Percentiles rank a stretch among this genome's conserved stretches.
These are phyloP conservation scores for Setaria viridis DNA, from an alignment of 202 grass and related monocot genomes.

Conservation along the genomic window DNA sequence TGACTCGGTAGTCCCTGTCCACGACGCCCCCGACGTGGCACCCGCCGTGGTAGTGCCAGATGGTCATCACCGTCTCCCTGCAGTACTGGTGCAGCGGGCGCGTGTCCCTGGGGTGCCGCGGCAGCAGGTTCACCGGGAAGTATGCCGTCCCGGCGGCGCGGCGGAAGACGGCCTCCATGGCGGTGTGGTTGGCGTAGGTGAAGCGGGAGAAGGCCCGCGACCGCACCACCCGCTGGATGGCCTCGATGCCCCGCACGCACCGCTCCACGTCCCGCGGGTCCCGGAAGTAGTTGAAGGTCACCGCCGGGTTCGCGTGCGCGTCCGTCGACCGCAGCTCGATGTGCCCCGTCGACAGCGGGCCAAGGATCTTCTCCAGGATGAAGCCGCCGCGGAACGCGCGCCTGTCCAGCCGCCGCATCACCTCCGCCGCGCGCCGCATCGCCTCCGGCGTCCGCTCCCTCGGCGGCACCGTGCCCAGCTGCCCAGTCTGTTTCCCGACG, in stretches of 20 bases:
- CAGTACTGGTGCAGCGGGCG: conserved; percentile 71
- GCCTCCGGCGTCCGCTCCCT: conserved; percentile 70
- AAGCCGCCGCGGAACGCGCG: conserved; percentile 75
- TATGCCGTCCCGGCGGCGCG: conserved; percentile 37
- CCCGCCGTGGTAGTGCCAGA: conserved; percentile 85
- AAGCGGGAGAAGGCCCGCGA: conserved; percentile 64
- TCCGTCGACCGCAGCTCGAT: conserved; percentile 58
- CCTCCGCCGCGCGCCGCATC: conserved; percentile 58
- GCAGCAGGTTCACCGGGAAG: conserved; percentile 74
- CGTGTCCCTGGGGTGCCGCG: conserved; percentile 56
- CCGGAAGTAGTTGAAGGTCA: conserved; percentile 95
- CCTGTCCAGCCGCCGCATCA: conserved; percentile 54
- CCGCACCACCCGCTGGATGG: conserved; percentile 65
- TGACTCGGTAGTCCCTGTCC: conserved; percentile 61
- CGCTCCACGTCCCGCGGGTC: conserved; percentile 68
- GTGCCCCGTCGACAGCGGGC: conserved; percentile 66
- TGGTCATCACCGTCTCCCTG: conserved; percentile 78
- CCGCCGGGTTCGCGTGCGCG: conserved; percentile 61
- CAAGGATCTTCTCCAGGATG: conserved; percentile 81
- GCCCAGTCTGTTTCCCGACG: conserved; percentile 56
- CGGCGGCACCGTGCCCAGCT: conserved; percentile 72
- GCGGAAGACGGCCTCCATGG: conserved; percentile 57
- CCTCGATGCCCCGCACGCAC: conserved; percentile 62
- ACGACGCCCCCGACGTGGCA: conserved; percentile 78
- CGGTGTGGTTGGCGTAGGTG: conserved; percentile 58